Percentiles rank a stretch among this genome's conserved stretches.
Evolutionary conservation across 2,329 filamentous ascomycete genomes (phyloP).

Genomic region (Torrubiella hemipterigena): DNA sequence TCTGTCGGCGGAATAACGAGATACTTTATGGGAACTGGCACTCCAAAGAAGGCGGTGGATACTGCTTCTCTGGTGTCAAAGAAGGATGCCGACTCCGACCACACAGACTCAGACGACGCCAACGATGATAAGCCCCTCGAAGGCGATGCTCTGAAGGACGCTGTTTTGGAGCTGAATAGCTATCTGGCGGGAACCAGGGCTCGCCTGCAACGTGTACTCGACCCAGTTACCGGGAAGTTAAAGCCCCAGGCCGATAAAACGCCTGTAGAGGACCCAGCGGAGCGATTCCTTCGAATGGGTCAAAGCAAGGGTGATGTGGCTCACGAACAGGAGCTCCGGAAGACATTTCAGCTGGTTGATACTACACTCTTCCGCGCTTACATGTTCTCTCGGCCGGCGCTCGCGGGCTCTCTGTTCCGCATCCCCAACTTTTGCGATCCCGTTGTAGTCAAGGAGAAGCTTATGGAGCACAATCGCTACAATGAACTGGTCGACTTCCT

Average conservation of each 20-base stretch:
- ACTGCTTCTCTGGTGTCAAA: conserved; percentile 50
- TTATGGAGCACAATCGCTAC: conserved; percentile 80
- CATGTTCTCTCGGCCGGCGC: conserved; percentile 78
- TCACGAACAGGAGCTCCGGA: conserved; percentile 58
- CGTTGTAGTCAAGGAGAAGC: conserved; percentile 82
- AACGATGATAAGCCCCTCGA: conserved; percentile 49
- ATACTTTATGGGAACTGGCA: conserved; percentile 34
- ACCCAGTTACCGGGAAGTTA: conserved; percentile 50
- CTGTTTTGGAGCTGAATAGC: conserved; percentile 71
- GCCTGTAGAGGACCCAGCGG: conserved; percentile 37
- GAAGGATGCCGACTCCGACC: conserved; percentile 37
- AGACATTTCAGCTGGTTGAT: conserved; percentile 76
- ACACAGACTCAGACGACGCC: conserved; percentile 35
- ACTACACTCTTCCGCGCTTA: conserved; percentile 90
- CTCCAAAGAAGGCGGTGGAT: conserved; percentile 36
- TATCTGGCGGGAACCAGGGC: conserved; percentile 80
- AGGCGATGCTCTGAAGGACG: conserved; percentile 72
- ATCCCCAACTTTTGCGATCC: conserved; percentile 97
- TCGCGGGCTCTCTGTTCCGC: conserved; percentile 84
- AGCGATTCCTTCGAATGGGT: conserved; percentile 38
- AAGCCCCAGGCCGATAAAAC: conserved; percentile 35
- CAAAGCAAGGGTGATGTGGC: conserved; percentile 40
- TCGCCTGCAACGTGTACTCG: conserved; percentile 48
- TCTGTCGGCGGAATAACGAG: conserved; percentile 38
- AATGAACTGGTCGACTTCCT: conserved; percentile 96